Evolutionary conservation across 163 green algal species (phyloP), one percentile per base, ranked within the genome.

Genomic region (Chloroidium sp.): DNA sequence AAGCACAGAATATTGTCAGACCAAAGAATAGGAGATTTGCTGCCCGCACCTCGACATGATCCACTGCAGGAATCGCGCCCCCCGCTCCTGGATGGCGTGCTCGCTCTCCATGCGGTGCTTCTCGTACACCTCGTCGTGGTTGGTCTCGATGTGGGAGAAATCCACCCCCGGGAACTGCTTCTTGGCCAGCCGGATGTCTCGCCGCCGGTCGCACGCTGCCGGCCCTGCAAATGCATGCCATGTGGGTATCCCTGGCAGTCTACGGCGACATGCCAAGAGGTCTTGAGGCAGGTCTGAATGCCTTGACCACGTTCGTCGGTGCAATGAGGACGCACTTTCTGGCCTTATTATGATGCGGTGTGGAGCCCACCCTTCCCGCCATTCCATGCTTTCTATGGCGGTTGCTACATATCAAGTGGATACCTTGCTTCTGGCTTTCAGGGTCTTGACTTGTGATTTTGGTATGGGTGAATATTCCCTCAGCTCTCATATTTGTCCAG

Each of bases 81-180:
- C 87, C 57, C 89, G 82, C 14, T 82, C 57, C 78, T 84, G 83
- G 67, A 92, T 86, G 0, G 58, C 62, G 2, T 82, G 76, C 74
- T 92, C 84, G 13, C 12, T 79, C 83, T 91, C 88, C 58, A 81
- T 62, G 1, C 78, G 36, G 1, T 82, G 76, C 62, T 80, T 76
- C 36, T 85, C 69, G 81, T 87, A 92, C 3, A 83, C 13, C 59
- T 74, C 4, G 75, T 93, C 90, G 2, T 84, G 57, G 2, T 87
- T 82, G 13, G 59, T 81, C 61, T 86, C 72, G 64, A 92, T 84
- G 12, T 80, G 59, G 36, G 64, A 80, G 59, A 92, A 92, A 77
- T 93, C 90, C 0, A 93, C 81, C 6, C 84, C 87, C 1, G 89
- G 87, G 69, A 92, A 93, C 60, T 81, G 78, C n/a, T 64, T 59